Percentiles rank a stretch among this genome's conserved stretches.
phyloP scores from a whole-genome alignment of 2,329 filamentous ascomycete genomes.

The Podosphaera fusca region DNA sequence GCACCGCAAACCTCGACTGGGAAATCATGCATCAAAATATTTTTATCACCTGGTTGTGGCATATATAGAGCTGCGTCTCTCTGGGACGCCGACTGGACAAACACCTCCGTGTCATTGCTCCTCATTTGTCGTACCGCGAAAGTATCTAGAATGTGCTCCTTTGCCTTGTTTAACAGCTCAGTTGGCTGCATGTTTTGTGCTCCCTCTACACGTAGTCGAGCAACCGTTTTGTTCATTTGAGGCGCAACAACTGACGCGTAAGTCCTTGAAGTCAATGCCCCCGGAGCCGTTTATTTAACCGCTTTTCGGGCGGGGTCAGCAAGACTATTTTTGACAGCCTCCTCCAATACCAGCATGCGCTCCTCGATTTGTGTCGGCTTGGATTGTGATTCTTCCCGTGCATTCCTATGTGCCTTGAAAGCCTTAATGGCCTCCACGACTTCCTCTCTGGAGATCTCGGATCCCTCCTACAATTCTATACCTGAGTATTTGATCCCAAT shows the following conservation, averaged over 20 bases:
- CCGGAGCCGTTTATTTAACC: not conserved
- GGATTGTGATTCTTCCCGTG: no score
- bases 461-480: no score
- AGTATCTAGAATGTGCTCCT: not conserved
- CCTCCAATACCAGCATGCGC: not conserved
- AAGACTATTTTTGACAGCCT: not conserved
- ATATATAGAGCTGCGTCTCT: not conserved
- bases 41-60: not conserved
- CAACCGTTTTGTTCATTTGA: no score
- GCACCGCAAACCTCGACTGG: not conserved
- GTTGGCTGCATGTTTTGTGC: no score
- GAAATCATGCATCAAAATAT: not conserved
- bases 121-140: not conserved
- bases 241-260: not conserved
- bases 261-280: not conserved
- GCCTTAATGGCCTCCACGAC: no score
- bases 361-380: not conserved
- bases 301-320: not conserved
- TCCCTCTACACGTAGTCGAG: no score
- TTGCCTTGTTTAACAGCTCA: not conserved
- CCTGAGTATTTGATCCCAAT: no score
- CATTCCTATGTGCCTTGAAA: no score
- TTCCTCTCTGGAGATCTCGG: no score
- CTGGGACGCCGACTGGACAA: not conserved
- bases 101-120: not conserved